Conservation (phyloP, 352 stramenopile species). For the Phytophthora tubulina region DNA sequence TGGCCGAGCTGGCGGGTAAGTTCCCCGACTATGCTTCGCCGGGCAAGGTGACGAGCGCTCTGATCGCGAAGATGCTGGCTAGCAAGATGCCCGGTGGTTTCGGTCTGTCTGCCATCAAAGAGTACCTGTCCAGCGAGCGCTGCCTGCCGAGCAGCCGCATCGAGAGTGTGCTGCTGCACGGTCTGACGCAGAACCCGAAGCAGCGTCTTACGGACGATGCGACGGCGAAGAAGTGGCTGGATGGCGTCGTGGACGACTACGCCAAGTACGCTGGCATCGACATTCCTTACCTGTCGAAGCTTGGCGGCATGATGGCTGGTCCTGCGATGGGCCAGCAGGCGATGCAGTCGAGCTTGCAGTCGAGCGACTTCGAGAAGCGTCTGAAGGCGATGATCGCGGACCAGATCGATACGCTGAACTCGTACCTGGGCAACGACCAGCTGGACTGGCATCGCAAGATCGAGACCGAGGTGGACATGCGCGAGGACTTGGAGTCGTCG, state of each 20-base stretch:
- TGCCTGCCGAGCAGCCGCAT: slow-evolving; percentile 76
- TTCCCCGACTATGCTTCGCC: slow-evolving; percentile 74
- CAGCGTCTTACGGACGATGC: slow-evolving; percentile 68
- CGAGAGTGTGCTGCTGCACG: slow-evolving; percentile 84
- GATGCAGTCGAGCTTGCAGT: slow-evolving; percentile 44
- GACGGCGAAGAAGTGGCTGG: slow-evolving; percentile 83
- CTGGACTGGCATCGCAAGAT: slow-evolving; percentile 63
- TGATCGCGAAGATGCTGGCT: slow-evolving; percentile 85
- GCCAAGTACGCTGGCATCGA: slow-evolving; percentile 63
- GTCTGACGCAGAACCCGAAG: slow-evolving; percentile 75
- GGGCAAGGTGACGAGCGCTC: slow-evolving; percentile 76
- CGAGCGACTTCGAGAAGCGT: slow-evolving; percentile 61
- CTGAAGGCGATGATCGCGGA: slow-evolving; percentile 70
- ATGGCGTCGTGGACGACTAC: slow-evolving; percentile 83
- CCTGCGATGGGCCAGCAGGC: slow-evolving; percentile 42
- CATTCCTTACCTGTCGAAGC: slow-evolving; percentile 64
- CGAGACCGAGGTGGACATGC: slow-evolving; percentile 60
- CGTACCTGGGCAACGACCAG: slow-evolving; percentile 60
- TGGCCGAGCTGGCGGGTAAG: slow-evolving; percentile 75
- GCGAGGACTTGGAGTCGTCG: slow-evolving; percentile 63
- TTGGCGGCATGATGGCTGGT: slow-evolving; percentile 46
- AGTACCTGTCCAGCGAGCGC: slow-evolving; percentile 76
- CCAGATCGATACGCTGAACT: slow-evolving; percentile 59
- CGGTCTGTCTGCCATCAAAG: slow-evolving; percentile 74
- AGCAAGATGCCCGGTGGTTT: slow-evolving; percentile 89